phyloP scores from a whole-genome alignment of 495 filamentous ascomycete genomes.

The Penicillium diatomitis region DNA sequence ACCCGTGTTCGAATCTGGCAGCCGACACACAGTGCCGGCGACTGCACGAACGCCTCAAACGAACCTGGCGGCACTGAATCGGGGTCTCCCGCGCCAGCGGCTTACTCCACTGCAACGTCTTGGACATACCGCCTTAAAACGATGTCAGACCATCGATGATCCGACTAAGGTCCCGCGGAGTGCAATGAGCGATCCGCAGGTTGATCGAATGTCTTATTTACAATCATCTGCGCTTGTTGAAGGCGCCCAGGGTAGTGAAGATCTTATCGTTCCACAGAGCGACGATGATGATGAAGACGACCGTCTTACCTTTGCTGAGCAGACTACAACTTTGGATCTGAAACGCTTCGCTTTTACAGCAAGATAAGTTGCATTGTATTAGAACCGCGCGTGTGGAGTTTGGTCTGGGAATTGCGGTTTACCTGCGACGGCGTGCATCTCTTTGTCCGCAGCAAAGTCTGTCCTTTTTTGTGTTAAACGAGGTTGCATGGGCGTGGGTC shows the following conservation, averaged over 20 bases:
- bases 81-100: constrained; percentile 17
- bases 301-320: constrained; percentile 7
- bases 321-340: constrained; percentile 33
- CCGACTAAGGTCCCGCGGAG: constrained; percentile 12
- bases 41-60: constrained; percentile 4
- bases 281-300: constrained; percentile 52
- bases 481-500: no score
- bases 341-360: constrained; percentile 45
- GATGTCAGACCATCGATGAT: constrained; percentile 32
- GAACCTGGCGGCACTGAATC: constrained; percentile 3
- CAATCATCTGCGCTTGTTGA: neutral
- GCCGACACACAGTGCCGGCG: neutral
- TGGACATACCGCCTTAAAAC: constrained; percentile 35
- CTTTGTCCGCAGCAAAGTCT: neutral
- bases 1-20: constrained; percentile 8
- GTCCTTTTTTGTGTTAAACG: no score
- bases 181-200: constrained; percentile 2
- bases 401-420: constrained; percentile 12
- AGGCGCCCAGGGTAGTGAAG: constrained; percentile 57
- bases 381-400: constrained; percentile 5
- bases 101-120: constrained; percentile 41
- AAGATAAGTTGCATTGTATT: constrained; percentile 6
- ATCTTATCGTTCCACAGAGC: constrained; percentile 61
- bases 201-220: constrained; percentile 2
- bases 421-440: constrained; percentile 7